A percentile compares a stretch with the other conserved stretches of the same genome.
Evolutionary conservation across 2,329 filamentous ascomycete genomes (phyloP).

Genomic region (Fusarium sublunatum): DNA sequence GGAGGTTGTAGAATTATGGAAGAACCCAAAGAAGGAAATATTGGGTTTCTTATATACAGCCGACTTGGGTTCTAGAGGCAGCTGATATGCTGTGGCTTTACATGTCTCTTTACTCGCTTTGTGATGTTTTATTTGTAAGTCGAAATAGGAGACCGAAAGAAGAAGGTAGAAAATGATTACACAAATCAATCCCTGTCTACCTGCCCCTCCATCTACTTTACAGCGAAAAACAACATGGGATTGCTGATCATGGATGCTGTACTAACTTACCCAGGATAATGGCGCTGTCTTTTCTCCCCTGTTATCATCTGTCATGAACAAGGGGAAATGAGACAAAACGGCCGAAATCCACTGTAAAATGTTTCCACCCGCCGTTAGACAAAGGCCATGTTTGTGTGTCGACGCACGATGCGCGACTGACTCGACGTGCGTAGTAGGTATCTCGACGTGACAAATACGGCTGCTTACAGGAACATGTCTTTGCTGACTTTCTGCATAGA

Average conservation of each 20-base stretch:
- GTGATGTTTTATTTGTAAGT: conserved; percentile 36
- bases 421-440: not conserved
- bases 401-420: not conserved
- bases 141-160: not conserved
- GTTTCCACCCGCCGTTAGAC: conserved; percentile 11
- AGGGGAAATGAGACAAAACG: conserved; percentile 12
- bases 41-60: conserved; percentile 25
- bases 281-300: conserved; percentile 9
- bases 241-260: conserved; percentile 5
- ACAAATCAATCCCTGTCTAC: conserved; percentile 16
- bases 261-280: conserved; percentile 15
- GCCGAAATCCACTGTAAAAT: conserved; percentile 10
- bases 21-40: conserved; percentile 31
- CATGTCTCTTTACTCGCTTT: not conserved
- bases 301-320: conserved; percentile 23
- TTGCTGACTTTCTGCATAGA: conserved; percentile 2
- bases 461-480: conserved; percentile 23
- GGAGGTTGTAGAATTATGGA: conserved; percentile 32
- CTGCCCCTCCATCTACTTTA: conserved; percentile 6
- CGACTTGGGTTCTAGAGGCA: conserved; percentile 11
- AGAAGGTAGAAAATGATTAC: conserved; percentile 8
- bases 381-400: conserved; percentile 9
- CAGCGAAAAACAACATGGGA: not conserved
- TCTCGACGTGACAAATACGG: conserved; percentile 31
- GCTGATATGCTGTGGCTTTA: conserved; percentile 13